phyloP scores from a whole-genome alignment of 805 yeast species.

The Candida pseudofarinosa region DNA sequence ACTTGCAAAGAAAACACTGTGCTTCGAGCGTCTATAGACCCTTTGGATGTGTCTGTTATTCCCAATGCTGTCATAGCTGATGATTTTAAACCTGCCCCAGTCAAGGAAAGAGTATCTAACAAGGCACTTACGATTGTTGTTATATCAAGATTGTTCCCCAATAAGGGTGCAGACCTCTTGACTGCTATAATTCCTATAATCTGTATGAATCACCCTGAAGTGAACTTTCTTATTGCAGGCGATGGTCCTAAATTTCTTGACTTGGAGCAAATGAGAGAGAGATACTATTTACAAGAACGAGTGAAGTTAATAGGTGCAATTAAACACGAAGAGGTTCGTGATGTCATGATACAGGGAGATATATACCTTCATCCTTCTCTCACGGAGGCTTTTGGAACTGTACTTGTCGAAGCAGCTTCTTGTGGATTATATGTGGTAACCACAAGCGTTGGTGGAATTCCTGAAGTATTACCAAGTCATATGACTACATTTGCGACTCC shows the following conservation, averaged over 20 bases:
- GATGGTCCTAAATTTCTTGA: slow-evolving; percentile 96
- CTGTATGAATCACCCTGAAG: slow-evolving; percentile 58
- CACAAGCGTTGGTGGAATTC: slow-evolving; percentile 95
- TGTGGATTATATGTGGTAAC: slow-evolving; percentile 93
- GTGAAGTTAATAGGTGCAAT: slow-evolving; percentile 84
- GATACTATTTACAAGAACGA: slow-evolving; percentile 76
- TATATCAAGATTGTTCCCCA: slow-evolving; percentile 88
- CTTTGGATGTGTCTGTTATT: slow-evolving; percentile 75
- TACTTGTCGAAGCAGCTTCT: slow-evolving; percentile 93
- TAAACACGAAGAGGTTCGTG: slow-evolving; percentile 87
- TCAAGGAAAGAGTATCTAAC: slow-evolving; percentile 9
- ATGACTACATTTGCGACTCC: slow-evolving; percentile 93
- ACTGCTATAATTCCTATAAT: slow-evolving; percentile 82
- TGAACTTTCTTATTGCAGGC: slow-evolving; percentile 86
- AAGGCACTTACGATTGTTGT: slow-evolving; percentile 72
- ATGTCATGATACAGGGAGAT: slow-evolving; percentile 90
- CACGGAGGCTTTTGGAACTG: slow-evolving; percentile 98
- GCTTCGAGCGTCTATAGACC: slow-evolving; percentile 77
- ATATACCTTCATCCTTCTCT: slow-evolving; percentile 90
- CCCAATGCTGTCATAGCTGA: slow-evolving; percentile 92
- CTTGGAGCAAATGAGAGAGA: slow-evolving; percentile 91
- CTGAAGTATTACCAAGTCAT: slow-evolving; percentile 88
- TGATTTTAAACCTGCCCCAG: slow-evolving; percentile 55
- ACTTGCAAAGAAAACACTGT: slow-evolving; percentile 96
- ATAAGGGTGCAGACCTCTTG: slow-evolving; percentile 90